Evolutionary conservation across 805 yeast genomes (phyloP).

Genomic region (Teunomyces atbi): DNA sequence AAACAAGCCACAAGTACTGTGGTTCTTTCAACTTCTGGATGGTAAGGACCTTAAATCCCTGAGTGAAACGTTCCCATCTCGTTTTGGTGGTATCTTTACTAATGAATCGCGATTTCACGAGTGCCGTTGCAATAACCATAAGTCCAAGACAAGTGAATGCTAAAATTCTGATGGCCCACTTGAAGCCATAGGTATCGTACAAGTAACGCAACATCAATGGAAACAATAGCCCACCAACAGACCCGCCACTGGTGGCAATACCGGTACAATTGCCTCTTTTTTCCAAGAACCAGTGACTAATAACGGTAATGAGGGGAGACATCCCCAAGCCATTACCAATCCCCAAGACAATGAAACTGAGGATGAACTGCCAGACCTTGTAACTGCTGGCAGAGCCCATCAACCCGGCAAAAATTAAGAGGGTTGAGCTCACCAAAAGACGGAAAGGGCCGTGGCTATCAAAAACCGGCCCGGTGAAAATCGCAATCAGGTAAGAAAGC

Average conservation of each 20-base stretch:
- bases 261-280: constrained; percentile 65
- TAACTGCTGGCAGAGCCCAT: constrained; percentile 57
- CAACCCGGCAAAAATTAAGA: constrained; percentile 46
- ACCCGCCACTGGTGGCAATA: constrained; percentile 49
- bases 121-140: constrained; percentile 20
- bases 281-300: constrained; percentile 63
- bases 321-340: constrained; percentile 58
- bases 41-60: constrained; percentile 10
- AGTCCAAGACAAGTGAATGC: constrained; percentile 32
- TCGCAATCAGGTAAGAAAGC: constrained; percentile 47
- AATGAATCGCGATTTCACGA: constrained; percentile 28
- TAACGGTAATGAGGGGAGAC: constrained; percentile 59
- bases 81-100: background rate
- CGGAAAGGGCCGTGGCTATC: constrained; percentile 57
- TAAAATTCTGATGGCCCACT: constrained; percentile 38
- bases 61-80: constrained; percentile 17
- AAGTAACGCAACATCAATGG: constrained; percentile 17
- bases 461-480: constrained; percentile 58
- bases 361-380: constrained; percentile 56
- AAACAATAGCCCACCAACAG: constrained; percentile 20
- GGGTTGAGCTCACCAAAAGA: constrained; percentile 43
- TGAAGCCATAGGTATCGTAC: constrained; percentile 17
- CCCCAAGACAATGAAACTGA: constrained; percentile 57
- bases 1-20: constrained; percentile 23
- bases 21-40: constrained; percentile 7